Evolutionary conservation across 768 basidiomycete species (phyloP).

Genomic region (Panaeolus cyanescens): DNA sequence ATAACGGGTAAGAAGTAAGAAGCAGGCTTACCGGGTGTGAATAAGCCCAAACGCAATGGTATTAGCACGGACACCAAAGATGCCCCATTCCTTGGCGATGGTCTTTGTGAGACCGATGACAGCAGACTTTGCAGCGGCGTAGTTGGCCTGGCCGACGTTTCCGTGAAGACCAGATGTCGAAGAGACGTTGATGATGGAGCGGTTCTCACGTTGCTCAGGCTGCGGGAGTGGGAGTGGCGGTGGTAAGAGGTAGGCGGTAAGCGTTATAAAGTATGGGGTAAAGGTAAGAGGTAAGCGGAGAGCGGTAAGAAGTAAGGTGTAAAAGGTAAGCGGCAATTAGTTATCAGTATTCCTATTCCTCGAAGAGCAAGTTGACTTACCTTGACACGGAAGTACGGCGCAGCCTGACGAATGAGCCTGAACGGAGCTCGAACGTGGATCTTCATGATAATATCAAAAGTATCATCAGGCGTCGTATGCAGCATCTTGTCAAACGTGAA

Average conservation of each 20-base stretch:
- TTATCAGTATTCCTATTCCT: not conserved
- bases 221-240: conserved; percentile 19
- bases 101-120: conserved; percentile 84
- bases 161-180: conserved; percentile 84
- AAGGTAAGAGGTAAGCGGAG: too few species aligned
- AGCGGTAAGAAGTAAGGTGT: too few species aligned
- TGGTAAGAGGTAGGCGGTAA: conserved; percentile 16
- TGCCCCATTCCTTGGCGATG: conserved; percentile 86
- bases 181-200: conserved; percentile 81
- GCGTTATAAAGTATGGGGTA: too few species aligned
- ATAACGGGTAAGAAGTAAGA: not conserved
- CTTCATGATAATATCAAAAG: conserved; percentile 79
- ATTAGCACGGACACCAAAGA: conserved; percentile 81
- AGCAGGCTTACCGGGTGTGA: conserved; percentile 68
- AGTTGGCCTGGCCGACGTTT: conserved; percentile 85
- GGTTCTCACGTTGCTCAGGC: conserved; percentile 61
- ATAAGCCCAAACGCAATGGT: conserved; percentile 79
- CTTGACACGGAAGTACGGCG: conserved; percentile 85
- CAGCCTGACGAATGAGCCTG: conserved; percentile 80
- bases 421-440: conserved; percentile 88
- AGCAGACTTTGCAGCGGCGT: conserved; percentile 78
- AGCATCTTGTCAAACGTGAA: conserved; percentile 89
- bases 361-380: conserved; percentile 20
- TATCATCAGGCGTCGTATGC: conserved; percentile 83
- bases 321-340: too few species aligned